A percentile compares a stretch with the other conserved stretches of the same genome.
Evolutionary conservation across 1,284 basidiomycete species (phyloP).

Genomic region (Pisolithus thermaeus): DNA sequence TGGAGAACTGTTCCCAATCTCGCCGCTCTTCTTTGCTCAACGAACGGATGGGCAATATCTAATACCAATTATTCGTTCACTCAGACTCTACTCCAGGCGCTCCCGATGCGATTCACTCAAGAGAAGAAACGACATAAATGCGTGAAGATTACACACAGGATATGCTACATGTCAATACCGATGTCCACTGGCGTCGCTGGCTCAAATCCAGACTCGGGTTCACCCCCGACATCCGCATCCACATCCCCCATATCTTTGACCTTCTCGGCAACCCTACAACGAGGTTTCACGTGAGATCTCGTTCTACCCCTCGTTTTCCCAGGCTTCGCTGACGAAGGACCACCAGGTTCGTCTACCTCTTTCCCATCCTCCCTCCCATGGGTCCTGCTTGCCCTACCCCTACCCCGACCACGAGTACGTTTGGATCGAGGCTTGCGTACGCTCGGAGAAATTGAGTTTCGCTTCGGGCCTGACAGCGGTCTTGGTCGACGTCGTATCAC

Average conservation of each 20-base stretch:
- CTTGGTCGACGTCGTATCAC: constrained; percentile 60
- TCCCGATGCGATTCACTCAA: too few relatives aligned
- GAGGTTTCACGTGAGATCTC: constrained; percentile 23
- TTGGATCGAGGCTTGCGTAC: constrained; percentile 25
- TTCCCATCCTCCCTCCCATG: constrained; percentile 19
- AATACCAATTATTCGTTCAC: too few relatives aligned
- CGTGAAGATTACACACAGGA: neutral
- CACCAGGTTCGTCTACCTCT: constrained; percentile 14
- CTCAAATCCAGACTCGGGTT: constrained; percentile 26
- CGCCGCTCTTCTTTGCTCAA: too few relatives aligned
- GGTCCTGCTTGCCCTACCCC: constrained; percentile 16
- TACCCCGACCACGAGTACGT: constrained; percentile 26
- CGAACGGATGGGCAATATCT: too few relatives aligned
- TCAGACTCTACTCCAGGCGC: too few relatives aligned
- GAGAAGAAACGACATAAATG: too few relatives aligned
- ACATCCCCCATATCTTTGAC: constrained; percentile 26
- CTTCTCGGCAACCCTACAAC: constrained; percentile 23
- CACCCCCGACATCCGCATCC: constrained; percentile 22
- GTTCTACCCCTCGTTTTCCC: constrained; percentile 13
- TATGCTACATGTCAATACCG: constrained; percentile 25
- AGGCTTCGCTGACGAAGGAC: constrained; percentile 8
- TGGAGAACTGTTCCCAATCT: too few relatives aligned
- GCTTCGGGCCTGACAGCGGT: constrained; percentile 18
- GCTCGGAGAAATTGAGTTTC: constrained; percentile 9
- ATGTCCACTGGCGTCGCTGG: constrained; percentile 26